A percentile compares a stretch with the other conserved stretches of the same genome.
phyloP scores from a whole-genome alignment of 345 rosid genomes.

The Rhodamnia argentea region DNA sequence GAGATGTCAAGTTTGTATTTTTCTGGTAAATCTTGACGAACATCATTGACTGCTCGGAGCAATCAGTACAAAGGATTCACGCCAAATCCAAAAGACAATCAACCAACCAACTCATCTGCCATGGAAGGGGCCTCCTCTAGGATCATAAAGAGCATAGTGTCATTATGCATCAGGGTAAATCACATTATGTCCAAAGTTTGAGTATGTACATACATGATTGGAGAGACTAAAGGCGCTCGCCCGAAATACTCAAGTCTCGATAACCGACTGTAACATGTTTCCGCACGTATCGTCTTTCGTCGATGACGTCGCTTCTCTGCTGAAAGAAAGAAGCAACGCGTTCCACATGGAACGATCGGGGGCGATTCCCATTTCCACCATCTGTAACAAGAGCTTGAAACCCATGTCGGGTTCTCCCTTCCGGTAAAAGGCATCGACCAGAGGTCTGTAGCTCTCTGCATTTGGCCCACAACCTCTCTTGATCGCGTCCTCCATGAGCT shows the following conservation, averaged over 20 bases:
- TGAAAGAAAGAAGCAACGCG: slow-evolving; percentile 31
- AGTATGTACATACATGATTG: background rate
- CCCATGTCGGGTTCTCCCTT: slow-evolving; percentile 37
- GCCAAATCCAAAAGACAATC: background rate
- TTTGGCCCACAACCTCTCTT: slow-evolving; percentile 43
- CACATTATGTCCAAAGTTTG: background rate
- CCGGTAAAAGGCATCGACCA: slow-evolving; percentile 34
- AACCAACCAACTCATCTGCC: background rate
- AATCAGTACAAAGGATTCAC: background rate
- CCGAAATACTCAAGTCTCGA: slow-evolving; percentile 1
- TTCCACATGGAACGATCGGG: slow-evolving; percentile 55
- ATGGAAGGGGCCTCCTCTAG: background rate
- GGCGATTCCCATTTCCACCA: slow-evolving; percentile 45
- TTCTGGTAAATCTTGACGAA: background rate
- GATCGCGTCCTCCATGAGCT: slow-evolving; percentile 53
- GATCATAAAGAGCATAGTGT: background rate
- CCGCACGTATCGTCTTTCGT: background rate
- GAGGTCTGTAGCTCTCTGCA: slow-evolving; percentile 28
- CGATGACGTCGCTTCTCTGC: slow-evolving; percentile 23
- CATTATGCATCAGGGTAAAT: background rate
- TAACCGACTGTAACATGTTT: slow-evolving; percentile 11
- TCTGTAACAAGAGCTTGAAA: slow-evolving; percentile 24
- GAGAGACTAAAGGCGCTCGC: background rate
- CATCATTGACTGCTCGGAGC: background rate
- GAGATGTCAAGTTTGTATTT: background rate